These are phyloP conservation scores for Solanum sejunctum DNA, from an alignment of 257 asterid genomes.

Conservation along the genomic window DNA sequence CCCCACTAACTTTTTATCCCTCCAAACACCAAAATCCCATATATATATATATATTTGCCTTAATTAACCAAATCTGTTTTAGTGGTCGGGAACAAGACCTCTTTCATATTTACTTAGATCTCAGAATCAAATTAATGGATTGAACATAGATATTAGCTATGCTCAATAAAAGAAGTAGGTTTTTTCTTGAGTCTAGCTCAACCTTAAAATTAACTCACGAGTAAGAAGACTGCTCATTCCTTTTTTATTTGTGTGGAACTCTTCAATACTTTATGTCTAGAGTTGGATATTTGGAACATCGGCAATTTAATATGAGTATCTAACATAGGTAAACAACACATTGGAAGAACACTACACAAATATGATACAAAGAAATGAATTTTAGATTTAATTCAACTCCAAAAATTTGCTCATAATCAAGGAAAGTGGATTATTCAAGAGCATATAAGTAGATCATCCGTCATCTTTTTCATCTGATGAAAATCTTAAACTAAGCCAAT, in stretches of 20 bases:
- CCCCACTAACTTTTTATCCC: neutral
- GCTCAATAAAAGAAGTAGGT: neutral
- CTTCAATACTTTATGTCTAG: neutral
- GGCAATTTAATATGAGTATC: neutral
- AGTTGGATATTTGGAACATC: neutral
- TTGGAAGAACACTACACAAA: neutral
- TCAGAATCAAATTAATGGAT: neutral
- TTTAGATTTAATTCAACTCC: neutral
- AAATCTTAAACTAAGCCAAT: neutral
- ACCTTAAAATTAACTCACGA: neutral
- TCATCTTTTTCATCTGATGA: neutral
- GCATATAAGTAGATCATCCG: neutral
- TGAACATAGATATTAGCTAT: neutral
- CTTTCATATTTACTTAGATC: neutral
- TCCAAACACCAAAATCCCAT: neutral
- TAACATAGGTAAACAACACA: neutral
- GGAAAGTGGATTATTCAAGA: too few species aligned
- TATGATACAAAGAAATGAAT: neutral
- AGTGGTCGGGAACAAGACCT: neutral
- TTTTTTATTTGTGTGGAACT: neutral
- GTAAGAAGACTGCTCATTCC: neutral
- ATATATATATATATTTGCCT: neutral
- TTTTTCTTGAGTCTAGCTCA: neutral
- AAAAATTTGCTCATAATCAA: neutral
- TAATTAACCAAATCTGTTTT: neutral